phyloP scores from a whole-genome alignment of 352 stramenopile genomes.

The Pythium scleroteichum region DNA sequence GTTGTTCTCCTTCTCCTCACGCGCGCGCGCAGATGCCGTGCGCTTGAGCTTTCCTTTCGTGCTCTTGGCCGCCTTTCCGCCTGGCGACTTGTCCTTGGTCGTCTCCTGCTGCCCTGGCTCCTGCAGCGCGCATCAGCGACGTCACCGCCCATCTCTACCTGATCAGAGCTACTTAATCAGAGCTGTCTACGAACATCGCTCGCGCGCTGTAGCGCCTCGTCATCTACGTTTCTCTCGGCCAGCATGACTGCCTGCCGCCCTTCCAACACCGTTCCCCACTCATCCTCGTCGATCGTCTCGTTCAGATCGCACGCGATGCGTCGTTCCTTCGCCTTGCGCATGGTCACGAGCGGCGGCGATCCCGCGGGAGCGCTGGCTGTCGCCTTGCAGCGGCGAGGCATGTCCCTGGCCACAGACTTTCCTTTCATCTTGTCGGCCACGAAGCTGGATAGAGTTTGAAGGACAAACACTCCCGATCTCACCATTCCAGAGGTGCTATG shows the following conservation, averaged over 20 bases:
- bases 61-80: too few species aligned
- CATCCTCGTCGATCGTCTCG: constrained; percentile 26
- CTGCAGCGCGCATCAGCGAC: background rate
- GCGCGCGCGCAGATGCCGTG: background rate
- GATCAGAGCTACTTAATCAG: too few species aligned
- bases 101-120: too few species aligned
- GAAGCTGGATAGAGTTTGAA: too few species aligned
- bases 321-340: constrained; percentile 1
- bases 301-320: constrained; percentile 19
- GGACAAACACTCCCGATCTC: constrained; percentile 20
- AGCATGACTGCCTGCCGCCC: background rate
- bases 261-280: background rate
- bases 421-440: background rate
- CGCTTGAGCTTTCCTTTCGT: constrained; percentile 14
- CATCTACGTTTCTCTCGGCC: background rate
- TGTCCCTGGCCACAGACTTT: background rate
- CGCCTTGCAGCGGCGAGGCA: background rate
- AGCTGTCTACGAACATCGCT: background rate
- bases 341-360: background rate
- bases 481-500: too few species aligned
- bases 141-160: too few species aligned
- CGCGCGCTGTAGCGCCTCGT: constrained; percentile 8
- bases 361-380: background rate
- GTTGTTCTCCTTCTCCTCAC: constrained; percentile 26
- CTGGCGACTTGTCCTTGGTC: too few species aligned